These are phyloP conservation scores for Aegle marmelos DNA, from an alignment of 345 rosid genomes.

Conservation along the genomic window DNA sequence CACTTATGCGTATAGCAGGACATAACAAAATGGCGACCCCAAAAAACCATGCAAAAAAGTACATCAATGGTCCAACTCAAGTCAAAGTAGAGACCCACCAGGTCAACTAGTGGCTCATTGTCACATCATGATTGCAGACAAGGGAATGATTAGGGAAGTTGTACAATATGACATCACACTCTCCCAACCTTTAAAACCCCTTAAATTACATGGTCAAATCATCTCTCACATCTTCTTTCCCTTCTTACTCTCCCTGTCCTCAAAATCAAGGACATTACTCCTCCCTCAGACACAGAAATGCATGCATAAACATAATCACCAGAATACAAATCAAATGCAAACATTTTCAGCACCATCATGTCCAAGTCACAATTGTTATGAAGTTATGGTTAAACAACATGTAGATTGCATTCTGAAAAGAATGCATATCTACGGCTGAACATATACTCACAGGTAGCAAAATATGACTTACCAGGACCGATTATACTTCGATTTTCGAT, in stretches of 20 bases:
- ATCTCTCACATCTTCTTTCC: background rate
- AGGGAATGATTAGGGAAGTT: background rate
- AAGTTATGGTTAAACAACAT: background rate
- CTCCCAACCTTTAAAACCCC: background rate
- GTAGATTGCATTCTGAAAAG: background rate
- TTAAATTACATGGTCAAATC: background rate
- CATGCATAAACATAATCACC: background rate
- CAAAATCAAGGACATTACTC: background rate
- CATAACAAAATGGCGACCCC: background rate
- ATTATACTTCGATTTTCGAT: constrained; percentile 59
- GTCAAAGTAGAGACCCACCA: background rate
- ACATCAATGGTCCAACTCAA: background rate
- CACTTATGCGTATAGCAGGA: background rate
- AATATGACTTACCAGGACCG: constrained; percentile 74
- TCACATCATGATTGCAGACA: background rate
- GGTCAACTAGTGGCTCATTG: background rate
- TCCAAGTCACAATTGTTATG: background rate
- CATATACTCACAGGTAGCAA: background rate
- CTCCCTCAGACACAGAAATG: background rate
- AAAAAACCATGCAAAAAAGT: background rate
- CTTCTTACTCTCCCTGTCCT: background rate
- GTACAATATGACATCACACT: background rate
- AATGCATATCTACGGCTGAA: background rate
- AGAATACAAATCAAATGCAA: background rate
- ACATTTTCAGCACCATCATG: background rate